Evolutionary conservation across 2,329 filamentous ascomycete genomes (phyloP).

Genomic region (Pseudogymnoascus sp.): DNA sequence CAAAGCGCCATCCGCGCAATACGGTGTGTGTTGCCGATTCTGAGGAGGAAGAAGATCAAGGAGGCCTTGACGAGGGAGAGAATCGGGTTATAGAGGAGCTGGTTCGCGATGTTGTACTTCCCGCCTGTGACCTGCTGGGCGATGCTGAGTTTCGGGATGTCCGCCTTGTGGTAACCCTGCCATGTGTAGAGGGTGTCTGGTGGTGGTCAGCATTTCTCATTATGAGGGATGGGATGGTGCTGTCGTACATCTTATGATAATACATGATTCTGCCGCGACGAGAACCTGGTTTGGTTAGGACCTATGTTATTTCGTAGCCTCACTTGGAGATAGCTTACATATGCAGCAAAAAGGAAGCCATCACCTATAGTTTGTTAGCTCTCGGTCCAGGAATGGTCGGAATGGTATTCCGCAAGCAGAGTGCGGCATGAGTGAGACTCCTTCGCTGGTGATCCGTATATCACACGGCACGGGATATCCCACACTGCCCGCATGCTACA

Average conservation of each 20-base stretch:
- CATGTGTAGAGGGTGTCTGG: slow-evolving; percentile 18
- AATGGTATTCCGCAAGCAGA: background rate
- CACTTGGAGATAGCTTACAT: background rate
- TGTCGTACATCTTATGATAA: background rate
- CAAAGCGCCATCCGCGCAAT: slow-evolving; percentile 12
- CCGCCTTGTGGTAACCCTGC: slow-evolving; percentile 17
- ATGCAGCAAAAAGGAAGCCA: background rate
- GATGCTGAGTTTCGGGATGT: slow-evolving; percentile 13
- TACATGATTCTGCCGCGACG: background rate
- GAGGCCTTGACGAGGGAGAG: slow-evolving; percentile 40
- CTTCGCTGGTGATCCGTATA: background rate
- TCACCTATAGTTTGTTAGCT: background rate
- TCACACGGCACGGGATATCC: background rate
- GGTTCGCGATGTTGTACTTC: slow-evolving; percentile 27
- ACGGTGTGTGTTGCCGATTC: slow-evolving; percentile 30
- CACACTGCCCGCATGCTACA: background rate
- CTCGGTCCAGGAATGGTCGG: background rate
- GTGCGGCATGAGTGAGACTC: background rate
- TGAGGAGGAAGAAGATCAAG: slow-evolving; percentile 37
- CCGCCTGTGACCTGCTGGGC: slow-evolving; percentile 1
- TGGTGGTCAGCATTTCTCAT: background rate
- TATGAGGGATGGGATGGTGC: background rate
- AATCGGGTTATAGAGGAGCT: slow-evolving; percentile 40
- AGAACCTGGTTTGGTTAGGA: background rate
- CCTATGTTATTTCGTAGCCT: background rate